These are phyloP conservation scores for Dactylis glomerata DNA, from an alignment of 176 grass and related monocot species.

Conservation along the genomic window DNA sequence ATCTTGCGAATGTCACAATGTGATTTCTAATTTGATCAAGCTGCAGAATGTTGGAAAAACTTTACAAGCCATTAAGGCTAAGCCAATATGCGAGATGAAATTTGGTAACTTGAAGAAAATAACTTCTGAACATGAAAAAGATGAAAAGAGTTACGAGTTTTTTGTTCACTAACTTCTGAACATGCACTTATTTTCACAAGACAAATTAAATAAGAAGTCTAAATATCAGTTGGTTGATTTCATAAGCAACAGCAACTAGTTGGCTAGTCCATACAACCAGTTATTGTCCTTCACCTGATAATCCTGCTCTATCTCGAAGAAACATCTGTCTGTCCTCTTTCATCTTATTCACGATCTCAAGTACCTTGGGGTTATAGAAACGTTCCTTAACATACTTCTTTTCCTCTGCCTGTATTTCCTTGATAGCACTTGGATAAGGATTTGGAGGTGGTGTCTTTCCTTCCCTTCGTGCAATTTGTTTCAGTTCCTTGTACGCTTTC, in stretches of 20 bases:
- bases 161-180: slow-evolving; percentile 10
- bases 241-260: not conserved
- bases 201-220: not conserved
- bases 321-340: slow-evolving; percentile 48
- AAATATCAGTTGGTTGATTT: not conserved
- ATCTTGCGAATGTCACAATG: not conserved
- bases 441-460: slow-evolving; percentile 72
- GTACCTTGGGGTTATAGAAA: slow-evolving; percentile 70
- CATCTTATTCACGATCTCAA: slow-evolving; percentile 79
- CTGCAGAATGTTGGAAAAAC: not conserved
- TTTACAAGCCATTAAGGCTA: not conserved
- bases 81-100: not conserved
- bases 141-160: not conserved
- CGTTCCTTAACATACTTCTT: slow-evolving; percentile 72
- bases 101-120: not conserved
- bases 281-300: slow-evolving; percentile 15
- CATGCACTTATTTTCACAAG: slow-evolving; percentile 8
- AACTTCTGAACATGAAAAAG: not conserved
- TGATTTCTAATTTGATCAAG: not conserved
- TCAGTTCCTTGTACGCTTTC: slow-evolving; percentile 81
- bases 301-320: slow-evolving; percentile 36
- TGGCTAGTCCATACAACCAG: not conserved
- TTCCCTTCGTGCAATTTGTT: slow-evolving; percentile 47
- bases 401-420: slow-evolving; percentile 92
- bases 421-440: slow-evolving; percentile 78